These are phyloP conservation scores for Aspergillus sp. DNA, from an alignment of 2,329 filamentous ascomycete genomes.

Conservation along the genomic window DNA sequence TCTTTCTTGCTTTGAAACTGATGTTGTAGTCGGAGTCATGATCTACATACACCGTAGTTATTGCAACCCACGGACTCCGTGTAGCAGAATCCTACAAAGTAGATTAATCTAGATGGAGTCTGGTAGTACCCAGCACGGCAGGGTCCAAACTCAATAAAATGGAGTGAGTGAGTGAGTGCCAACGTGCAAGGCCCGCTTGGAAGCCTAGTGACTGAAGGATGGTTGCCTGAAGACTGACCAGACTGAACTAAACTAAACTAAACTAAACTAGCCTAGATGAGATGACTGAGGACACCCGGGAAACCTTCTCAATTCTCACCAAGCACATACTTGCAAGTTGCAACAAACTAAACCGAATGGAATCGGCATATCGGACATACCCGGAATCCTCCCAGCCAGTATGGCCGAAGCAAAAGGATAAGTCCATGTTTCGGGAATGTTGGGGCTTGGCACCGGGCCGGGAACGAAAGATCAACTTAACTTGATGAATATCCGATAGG, in stretches of 20 bases:
- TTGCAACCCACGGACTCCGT: neutral
- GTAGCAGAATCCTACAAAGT: neutral
- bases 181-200: neutral
- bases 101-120: neutral
- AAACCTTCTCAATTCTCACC: neutral
- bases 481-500: no score
- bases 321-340: neutral
- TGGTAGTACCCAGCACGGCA: neutral
- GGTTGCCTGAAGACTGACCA: neutral
- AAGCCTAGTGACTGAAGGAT: neutral
- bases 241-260: no score
- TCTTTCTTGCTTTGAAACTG: neutral
- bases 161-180: neutral
- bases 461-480: neutral
- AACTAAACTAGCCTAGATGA: no score
- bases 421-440: neutral
- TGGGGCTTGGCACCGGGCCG: neutral
- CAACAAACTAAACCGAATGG: neutral
- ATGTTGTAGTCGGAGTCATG: neutral
- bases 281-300: no score
- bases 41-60: neutral
- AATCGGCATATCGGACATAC: neutral
- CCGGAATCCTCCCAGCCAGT: neutral
- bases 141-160: neutral
- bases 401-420: neutral